Evolutionary conservation across 352 stramenopile genomes (phyloP).

Genomic region (Globisporangium heterothallicum): DNA sequence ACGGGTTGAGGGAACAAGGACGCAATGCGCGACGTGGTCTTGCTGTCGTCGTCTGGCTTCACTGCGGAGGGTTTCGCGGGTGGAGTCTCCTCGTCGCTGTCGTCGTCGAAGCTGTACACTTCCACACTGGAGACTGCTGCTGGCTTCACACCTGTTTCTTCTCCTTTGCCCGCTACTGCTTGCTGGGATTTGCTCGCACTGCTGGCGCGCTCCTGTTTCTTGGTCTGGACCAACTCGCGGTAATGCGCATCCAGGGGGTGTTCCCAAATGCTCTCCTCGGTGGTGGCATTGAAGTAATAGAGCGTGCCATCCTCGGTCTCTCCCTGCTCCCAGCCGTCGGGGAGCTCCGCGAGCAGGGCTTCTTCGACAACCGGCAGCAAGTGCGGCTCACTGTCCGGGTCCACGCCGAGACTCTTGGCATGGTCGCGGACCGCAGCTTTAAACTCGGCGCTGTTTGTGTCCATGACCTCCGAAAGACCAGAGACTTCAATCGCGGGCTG

Average conservation of each 20-base stretch:
- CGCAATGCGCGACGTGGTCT: slow-evolving; percentile 5
- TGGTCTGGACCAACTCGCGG: slow-evolving; percentile 38
- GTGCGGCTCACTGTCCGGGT: slow-evolving; percentile 37
- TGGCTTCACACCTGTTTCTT: neutral
- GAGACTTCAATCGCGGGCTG: neutral
- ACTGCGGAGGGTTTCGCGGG: neutral
- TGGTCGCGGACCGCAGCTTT: slow-evolving; percentile 53
- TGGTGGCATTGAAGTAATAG: slow-evolving; percentile 62
- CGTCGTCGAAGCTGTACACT: slow-evolving; percentile 47
- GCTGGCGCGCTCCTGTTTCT: slow-evolving; percentile 28
- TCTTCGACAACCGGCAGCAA: slow-evolving; percentile 49
- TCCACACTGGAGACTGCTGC: slow-evolving; percentile 22
- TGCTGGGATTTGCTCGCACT: neutral
- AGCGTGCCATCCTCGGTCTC: slow-evolving; percentile 60
- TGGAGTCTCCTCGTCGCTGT: slow-evolving; percentile 23
- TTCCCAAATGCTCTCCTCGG: slow-evolving; percentile 61
- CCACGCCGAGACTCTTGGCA: slow-evolving; percentile 52
- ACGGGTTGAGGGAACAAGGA: slow-evolving; percentile 12
- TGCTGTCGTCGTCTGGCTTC: neutral
- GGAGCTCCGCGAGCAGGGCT: slow-evolving; percentile 45
- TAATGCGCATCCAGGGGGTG: slow-evolving; percentile 56
- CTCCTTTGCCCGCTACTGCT: slow-evolving; percentile 4
- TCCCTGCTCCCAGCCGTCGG: slow-evolving; percentile 51
- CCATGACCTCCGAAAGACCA: slow-evolving; percentile 14
- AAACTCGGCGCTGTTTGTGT: slow-evolving; percentile 45